Conservation (phyloP, 495 filamentous ascomycete species). For the Peziza echinospora region DNA sequence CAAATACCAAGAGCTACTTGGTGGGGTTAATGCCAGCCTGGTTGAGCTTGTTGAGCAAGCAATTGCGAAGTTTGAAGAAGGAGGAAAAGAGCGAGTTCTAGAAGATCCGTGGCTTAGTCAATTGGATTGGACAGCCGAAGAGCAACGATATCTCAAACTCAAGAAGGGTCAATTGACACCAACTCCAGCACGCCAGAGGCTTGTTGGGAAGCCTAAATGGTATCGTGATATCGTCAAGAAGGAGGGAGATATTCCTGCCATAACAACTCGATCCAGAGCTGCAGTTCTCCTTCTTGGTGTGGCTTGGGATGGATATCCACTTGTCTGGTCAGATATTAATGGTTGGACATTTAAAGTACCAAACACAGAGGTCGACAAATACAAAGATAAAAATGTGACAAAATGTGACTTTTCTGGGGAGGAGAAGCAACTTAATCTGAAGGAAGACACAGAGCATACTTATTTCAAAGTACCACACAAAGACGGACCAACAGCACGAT, state of each 20-base stretch:
- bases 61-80: slow-evolving; percentile 37
- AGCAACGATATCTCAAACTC: slow-evolving; percentile 72
- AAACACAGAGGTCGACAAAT: slow-evolving; percentile 36
- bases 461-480: slow-evolving; percentile 97
- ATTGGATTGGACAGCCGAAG: slow-evolving; percentile 87
- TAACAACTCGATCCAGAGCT: slow-evolving; percentile 76
- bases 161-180: slow-evolving; percentile 66
- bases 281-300: slow-evolving; percentile 69
- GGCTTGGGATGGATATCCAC: slow-evolving; percentile 69
- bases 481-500: slow-evolving; percentile 69
- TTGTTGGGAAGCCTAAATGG: slow-evolving; percentile 85
- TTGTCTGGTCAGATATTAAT: slow-evolving; percentile 79
- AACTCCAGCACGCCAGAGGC: slow-evolving; percentile 68
- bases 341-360: slow-evolving; percentile 84
- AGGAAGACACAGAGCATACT: slow-evolving; percentile 38
- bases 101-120: slow-evolving; percentile 80
- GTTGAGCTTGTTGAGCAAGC: slow-evolving; percentile 52
- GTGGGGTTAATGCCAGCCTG: slow-evolving; percentile 53
- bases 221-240: slow-evolving; percentile 77
- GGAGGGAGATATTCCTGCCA: slow-evolving; percentile 33
- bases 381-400: slow-evolving; percentile 44
- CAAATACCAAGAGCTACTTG: slow-evolving; percentile 56
- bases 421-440: slow-evolving; percentile 40
- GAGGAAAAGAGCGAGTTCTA: slow-evolving; percentile 39
- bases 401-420: slow-evolving; percentile 50